A percentile compares a stretch with the other conserved stretches of the same genome.
Conservation (phyloP, 1,139 yeast species). For the Pichia sp. region DNA sequence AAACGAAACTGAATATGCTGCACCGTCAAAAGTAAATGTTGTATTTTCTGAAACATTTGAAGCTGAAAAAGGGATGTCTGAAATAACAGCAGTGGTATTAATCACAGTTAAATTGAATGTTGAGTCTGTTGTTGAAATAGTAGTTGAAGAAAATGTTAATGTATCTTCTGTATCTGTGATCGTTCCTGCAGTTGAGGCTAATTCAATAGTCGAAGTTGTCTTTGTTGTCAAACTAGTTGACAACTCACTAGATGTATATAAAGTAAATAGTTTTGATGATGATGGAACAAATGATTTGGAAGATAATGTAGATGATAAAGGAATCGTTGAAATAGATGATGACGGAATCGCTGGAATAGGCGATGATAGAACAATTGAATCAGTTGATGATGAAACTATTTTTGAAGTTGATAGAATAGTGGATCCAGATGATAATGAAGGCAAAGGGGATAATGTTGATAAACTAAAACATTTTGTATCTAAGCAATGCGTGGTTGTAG, state of each 20-base stretch:
- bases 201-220: background rate
- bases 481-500: background rate
- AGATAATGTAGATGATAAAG: background rate
- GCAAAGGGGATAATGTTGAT: background rate
- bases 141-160: no score
- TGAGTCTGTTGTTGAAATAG: background rate
- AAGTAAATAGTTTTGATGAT: background rate
- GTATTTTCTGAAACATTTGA: background rate
- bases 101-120: background rate
- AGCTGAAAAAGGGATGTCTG: background rate
- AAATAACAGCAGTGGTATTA: background rate
- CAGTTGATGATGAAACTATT: background rate
- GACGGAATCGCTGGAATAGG: background rate
- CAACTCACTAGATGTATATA: background rate
- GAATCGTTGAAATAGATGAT: background rate
- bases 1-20: background rate
- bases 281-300: no score
- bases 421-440: background rate
- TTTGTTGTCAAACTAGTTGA: background rate
- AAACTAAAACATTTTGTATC: background rate
- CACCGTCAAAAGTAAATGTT: background rate
- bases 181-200: background rate
- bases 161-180: no score
- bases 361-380: background rate
- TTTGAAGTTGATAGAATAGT: background rate